A percentile compares a stretch with the other conserved stretches of the same genome.
phyloP scores from a whole-genome alignment of 257 asterid species.

The Salvia splendens region DNA sequence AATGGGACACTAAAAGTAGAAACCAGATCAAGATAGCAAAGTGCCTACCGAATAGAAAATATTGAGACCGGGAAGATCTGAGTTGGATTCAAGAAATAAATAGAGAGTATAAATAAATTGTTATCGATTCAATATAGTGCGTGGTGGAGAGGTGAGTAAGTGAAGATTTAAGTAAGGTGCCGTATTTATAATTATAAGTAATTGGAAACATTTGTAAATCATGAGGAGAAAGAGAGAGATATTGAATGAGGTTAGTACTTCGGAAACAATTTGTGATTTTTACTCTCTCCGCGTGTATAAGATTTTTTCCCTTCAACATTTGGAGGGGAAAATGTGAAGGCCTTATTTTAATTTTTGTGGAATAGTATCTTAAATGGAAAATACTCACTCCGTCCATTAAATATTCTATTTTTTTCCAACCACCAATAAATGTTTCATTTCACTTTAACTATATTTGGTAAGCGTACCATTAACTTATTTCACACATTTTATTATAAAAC shows the following conservation, averaged over 20 bases:
- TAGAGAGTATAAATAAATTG: constrained; percentile 5
- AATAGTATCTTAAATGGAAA: too few relatives aligned
- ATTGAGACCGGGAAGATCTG: constrained; percentile 39
- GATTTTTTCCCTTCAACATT: constrained; percentile 18
- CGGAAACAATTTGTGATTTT: constrained; percentile 20
- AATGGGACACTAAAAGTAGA: neutral
- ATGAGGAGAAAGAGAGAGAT: constrained; percentile 4
- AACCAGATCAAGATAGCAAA: constrained; percentile 20
- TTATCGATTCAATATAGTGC: neutral
- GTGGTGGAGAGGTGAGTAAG: constrained; percentile 15
- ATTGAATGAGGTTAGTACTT: constrained; percentile 27
- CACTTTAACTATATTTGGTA: too few relatives aligned
- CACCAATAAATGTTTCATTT: too few relatives aligned
- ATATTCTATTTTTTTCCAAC: too few relatives aligned
- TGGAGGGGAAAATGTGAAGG: constrained; percentile 3
- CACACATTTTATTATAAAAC: too few relatives aligned
- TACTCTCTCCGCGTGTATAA: constrained; percentile 11
- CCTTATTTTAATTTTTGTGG: neutral
- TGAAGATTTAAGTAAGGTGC: constrained; percentile 31
- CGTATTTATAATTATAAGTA: constrained; percentile 15
- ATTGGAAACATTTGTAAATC: constrained; percentile 25
- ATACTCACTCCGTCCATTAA: too few relatives aligned
- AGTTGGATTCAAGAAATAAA: constrained; percentile 29
- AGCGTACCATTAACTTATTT: too few relatives aligned
- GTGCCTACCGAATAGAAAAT: constrained; percentile 31